A percentile compares a stretch with the other conserved stretches of the same genome.
Evolutionary conservation across 345 rosid genomes (phyloP).

Genomic region (Capsella bursapastoris): DNA sequence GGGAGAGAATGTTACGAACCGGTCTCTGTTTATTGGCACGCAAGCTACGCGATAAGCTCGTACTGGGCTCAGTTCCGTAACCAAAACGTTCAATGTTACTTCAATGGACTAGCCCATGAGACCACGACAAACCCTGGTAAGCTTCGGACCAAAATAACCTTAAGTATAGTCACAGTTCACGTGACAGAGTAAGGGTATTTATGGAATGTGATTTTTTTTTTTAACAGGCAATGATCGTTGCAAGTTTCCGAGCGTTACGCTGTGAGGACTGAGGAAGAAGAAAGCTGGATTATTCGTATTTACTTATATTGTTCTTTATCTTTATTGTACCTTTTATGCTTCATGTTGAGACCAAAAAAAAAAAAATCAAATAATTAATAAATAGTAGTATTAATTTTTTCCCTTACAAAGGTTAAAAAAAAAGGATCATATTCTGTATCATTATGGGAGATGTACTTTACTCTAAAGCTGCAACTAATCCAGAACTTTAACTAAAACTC

Average conservation of each 20-base stretch:
- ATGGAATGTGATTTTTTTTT: background rate
- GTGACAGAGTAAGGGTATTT: background rate
- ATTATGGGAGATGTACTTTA: too few species aligned
- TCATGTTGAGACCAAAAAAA: conserved; percentile 1
- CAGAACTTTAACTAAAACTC: too few species aligned
- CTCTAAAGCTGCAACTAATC: too few species aligned
- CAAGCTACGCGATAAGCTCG: conserved; percentile 77
- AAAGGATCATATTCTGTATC: too few species aligned
- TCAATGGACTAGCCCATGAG: conserved; percentile 72
- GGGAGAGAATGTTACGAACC: conserved; percentile 76
- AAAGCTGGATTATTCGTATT: conserved; percentile 17
- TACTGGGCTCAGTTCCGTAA: conserved; percentile 68
- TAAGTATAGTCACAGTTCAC: background rate
- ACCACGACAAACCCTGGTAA: conserved; percentile 69
- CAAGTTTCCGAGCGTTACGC: conserved; percentile 47
- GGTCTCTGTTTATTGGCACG: conserved; percentile 55
- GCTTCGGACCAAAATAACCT: conserved; percentile 32
- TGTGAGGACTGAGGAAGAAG: conserved; percentile 26
- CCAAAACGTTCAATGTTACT: conserved; percentile 61
- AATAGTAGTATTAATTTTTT: background rate
- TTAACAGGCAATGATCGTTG: conserved; percentile 43
- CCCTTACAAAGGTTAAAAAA: background rate
- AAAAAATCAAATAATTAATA: conserved; percentile 15
- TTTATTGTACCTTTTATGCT: conserved; percentile 21
- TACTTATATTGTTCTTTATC: conserved; percentile 16